A percentile compares a stretch with the other conserved stretches of the same genome.
These are phyloP conservation scores for Beauveria varroae DNA, from an alignment of 2,329 filamentous ascomycete genomes.

Conservation along the genomic window DNA sequence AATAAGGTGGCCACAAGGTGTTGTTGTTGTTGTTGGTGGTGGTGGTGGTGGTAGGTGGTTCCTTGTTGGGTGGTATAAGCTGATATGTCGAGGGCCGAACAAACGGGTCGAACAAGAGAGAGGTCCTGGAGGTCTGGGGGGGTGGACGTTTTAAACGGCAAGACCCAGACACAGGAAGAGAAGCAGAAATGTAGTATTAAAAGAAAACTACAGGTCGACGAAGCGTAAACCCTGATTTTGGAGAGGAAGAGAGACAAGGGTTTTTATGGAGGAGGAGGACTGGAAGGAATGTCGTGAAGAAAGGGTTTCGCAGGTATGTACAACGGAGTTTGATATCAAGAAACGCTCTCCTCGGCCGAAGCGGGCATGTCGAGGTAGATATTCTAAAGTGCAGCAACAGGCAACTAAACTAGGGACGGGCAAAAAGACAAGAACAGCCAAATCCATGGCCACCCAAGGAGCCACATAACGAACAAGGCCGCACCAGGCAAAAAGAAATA, in stretches of 20 bases:
- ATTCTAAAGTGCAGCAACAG: background rate
- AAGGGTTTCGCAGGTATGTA: slow-evolving; percentile 1
- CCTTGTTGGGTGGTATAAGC: background rate
- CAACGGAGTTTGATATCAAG: slow-evolving; percentile 11
- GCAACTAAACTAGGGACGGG: background rate
- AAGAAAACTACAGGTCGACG: slow-evolving; percentile 3
- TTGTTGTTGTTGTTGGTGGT: background rate
- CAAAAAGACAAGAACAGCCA: background rate
- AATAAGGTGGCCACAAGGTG: background rate
- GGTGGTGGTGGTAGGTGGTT: background rate
- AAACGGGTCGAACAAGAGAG: slow-evolving; percentile 8
- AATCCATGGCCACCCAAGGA: background rate
- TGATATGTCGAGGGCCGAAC: slow-evolving; percentile 8
- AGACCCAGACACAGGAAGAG: background rate
- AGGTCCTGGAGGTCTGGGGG: no score
- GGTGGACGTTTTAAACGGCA: background rate
- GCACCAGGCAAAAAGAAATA: no score
- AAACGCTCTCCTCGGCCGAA: background rate
- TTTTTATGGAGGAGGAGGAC: background rate
- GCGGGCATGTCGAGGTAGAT: slow-evolving; percentile 13
- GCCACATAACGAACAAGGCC: background rate
- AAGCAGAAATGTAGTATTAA: slow-evolving; percentile 3
- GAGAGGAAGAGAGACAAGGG: background rate
- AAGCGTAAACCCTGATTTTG: background rate
- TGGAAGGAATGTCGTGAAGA: slow-evolving; percentile 12